Evolutionary conservation across 768 basidiomycete genomes (phyloP).

Genomic region (Leccinellum rugosiceps): DNA sequence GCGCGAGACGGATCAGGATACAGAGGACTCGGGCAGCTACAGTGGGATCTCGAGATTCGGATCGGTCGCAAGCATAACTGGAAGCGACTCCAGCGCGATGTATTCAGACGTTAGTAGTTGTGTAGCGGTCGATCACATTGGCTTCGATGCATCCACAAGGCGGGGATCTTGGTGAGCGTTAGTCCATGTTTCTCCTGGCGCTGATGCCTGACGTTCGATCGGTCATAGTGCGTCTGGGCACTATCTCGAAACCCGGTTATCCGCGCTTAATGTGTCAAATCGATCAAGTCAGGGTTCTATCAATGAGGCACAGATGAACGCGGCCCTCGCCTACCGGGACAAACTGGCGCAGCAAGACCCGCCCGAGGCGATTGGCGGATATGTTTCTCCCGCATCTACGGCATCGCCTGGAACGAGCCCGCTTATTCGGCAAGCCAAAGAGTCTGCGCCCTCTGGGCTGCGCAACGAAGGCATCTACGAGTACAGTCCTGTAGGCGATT

Average conservation of each 20-base stretch:
- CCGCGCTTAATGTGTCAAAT: constrained; percentile 29
- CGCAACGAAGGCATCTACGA: constrained; percentile 28
- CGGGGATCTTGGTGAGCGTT: constrained; percentile 30
- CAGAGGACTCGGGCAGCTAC: constrained; percentile 51
- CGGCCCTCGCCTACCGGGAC: constrained; percentile 25
- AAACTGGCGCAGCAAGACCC: constrained; percentile 25
- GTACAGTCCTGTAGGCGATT: constrained; percentile 21
- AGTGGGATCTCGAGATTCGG: constrained; percentile 51
- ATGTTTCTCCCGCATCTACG: constrained; percentile 45
- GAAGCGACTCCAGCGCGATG: constrained; percentile 56
- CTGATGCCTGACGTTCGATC: constrained; percentile 20
- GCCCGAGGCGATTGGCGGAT: constrained; percentile 27
- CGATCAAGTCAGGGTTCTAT: constrained; percentile 33
- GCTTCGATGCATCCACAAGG: constrained; percentile 32
- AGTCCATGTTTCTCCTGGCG: constrained; percentile 18
- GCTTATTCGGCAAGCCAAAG: constrained; percentile 24
- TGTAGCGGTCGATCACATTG: constrained; percentile 30
- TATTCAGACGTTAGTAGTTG: constrained; percentile 44
- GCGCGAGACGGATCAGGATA: constrained; percentile 44
- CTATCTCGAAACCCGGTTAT: constrained; percentile 29
- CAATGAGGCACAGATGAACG: constrained; percentile 26
- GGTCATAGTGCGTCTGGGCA: constrained; percentile 28
- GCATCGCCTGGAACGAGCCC: constrained; percentile 40
- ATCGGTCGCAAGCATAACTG: constrained; percentile 57
- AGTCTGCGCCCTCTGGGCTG: constrained; percentile 19